Conservation (phyloP, 331 rosid genomes). For the Dryas integrifolia region DNA sequence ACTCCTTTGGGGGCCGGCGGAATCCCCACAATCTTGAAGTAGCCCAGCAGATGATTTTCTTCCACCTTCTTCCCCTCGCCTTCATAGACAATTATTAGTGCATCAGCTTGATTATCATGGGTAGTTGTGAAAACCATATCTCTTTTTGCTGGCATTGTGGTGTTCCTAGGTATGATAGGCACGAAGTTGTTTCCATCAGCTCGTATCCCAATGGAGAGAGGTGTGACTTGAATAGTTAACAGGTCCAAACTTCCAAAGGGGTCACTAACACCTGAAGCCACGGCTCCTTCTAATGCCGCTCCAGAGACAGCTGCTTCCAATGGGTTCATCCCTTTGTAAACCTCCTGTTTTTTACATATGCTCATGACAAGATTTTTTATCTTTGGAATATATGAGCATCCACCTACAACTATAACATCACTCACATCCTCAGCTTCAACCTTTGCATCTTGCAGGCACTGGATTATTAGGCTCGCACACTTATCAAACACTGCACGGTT, state of each 20-base stretch:
- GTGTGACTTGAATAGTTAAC: constrained; percentile 71
- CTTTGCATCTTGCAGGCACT: constrained; percentile 70
- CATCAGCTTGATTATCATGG: constrained; percentile 72
- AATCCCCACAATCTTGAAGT: constrained; percentile 70
- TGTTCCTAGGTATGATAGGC: constrained; percentile 66
- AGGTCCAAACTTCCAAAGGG: constrained; percentile 79
- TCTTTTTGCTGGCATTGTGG: constrained; percentile 71
- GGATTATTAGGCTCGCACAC: constrained; percentile 57
- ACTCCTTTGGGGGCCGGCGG: constrained; percentile 63
- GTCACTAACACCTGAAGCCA: constrained; percentile 75
- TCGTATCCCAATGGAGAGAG: constrained; percentile 71
- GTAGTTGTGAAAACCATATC: constrained; percentile 69
- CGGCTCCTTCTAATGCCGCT: constrained; percentile 85
- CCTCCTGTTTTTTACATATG: constrained; percentile 41
- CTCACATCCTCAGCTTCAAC: constrained; percentile 49
- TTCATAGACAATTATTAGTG: constrained; percentile 70
- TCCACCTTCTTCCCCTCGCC: constrained; percentile 59
- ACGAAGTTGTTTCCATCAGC: constrained; percentile 62
- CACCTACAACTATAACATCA: constrained; percentile 71
- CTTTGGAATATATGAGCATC: constrained; percentile 77
- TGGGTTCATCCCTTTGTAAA: constrained; percentile 60
- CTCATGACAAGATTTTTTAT: constrained; percentile 47
- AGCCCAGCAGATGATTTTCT: constrained; percentile 76
- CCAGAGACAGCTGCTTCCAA: constrained; percentile 82
- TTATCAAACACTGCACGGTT: constrained; percentile 60